Percentiles rank a stretch among this genome's conserved stretches.
Evolutionary conservation across 257 asterid species (phyloP).

Genomic region (Solanum piurae): DNA sequence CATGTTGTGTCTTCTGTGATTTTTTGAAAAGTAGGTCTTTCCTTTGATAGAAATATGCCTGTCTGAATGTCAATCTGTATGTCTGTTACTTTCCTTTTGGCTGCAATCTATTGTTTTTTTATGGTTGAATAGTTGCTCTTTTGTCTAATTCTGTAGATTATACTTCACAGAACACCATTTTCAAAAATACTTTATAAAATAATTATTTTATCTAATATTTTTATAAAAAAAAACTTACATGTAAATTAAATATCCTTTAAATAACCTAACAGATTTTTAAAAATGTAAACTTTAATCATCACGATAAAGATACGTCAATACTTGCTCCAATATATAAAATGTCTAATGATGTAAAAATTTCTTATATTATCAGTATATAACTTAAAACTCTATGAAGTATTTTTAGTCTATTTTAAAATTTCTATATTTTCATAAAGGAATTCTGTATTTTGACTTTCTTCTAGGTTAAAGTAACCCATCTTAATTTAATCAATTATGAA

Average conservation of each 20-base stretch:
- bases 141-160: not conserved
- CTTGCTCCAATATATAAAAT: too few species aligned
- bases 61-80: not conserved
- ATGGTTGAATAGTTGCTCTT: not conserved
- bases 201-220: not conserved
- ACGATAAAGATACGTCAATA: not conserved
- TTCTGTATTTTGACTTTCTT: too few species aligned
- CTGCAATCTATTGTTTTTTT: not conserved
- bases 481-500: too few species aligned
- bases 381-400: too few species aligned
- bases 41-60: not conserved
- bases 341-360: too few species aligned
- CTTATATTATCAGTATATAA: too few species aligned
- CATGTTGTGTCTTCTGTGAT: fast-evolving
- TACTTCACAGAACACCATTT: not conserved
- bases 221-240: not conserved
- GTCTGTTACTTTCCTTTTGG: not conserved
- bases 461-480: too few species aligned
- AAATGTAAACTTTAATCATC: not conserved
- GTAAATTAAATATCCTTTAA: not conserved
- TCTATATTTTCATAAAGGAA: too few species aligned
- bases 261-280: too few species aligned
- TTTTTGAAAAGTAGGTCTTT: not conserved
- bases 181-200: not conserved
- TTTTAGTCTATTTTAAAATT: too few species aligned